Conservation (phyloP, 495 filamentous ascomycete species). For the Tuber magnatum region DNA sequence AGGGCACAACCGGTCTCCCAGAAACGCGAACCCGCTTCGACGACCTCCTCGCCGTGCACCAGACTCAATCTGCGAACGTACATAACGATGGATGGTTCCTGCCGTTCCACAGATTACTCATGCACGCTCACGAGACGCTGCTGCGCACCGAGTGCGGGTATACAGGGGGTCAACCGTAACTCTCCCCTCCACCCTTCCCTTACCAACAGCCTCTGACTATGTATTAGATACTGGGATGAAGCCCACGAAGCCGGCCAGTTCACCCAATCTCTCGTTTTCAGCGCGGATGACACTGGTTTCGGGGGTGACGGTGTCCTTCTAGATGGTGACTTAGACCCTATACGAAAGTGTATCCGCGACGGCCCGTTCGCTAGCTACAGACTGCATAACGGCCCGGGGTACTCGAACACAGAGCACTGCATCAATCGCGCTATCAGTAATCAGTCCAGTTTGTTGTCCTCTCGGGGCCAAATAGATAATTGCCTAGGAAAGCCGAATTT, state of each 20-base stretch:
- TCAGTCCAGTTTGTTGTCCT: conserved; percentile 21
- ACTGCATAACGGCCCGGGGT: conserved; percentile 38
- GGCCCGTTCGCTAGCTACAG: conserved; percentile 45
- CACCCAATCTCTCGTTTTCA: conserved; percentile 40
- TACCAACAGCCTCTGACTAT: not conserved
- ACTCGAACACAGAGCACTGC: conserved; percentile 40
- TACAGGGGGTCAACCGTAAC: conserved; percentile 41
- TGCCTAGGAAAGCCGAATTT: conserved; percentile 41
- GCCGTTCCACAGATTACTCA: conserved; percentile 40
- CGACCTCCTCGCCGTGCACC: conserved; percentile 42
- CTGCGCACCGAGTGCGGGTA: conserved; percentile 43
- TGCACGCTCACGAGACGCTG: conserved; percentile 40
- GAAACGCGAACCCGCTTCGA: conserved; percentile 43
- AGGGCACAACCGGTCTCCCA: conserved; percentile 15
- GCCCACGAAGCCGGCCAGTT: conserved; percentile 44
- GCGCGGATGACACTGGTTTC: conserved; percentile 41
- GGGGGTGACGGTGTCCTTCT: conserved; percentile 43
- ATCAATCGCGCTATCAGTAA: conserved; percentile 42
- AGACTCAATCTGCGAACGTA: conserved; percentile 29
- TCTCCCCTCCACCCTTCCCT: not conserved
- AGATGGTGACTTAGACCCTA: conserved; percentile 6
- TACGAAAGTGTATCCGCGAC: conserved; percentile 42
- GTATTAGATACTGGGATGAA: conserved; percentile 48
- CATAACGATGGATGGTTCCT: conserved; percentile 39
- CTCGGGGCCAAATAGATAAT: conserved; percentile 31